Evolutionary conservation across 768 basidiomycete species (phyloP).

Genomic region (Pleurotus eryngii): DNA sequence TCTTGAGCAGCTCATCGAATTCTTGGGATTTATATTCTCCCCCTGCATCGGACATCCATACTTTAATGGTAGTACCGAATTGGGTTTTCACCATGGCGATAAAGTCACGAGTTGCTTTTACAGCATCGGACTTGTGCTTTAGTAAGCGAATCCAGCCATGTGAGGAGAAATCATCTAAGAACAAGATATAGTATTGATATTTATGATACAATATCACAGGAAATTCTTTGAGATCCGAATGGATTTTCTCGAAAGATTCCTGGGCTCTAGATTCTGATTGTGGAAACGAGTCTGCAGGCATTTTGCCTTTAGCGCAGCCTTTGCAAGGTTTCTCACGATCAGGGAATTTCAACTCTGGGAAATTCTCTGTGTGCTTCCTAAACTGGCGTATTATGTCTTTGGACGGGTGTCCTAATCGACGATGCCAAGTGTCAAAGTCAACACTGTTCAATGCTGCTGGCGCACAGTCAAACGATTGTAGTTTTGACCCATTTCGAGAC

Average conservation of each 20-base stretch:
- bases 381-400: not conserved
- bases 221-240: conserved; percentile 5
- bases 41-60: conserved; percentile 10
- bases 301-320: conserved; percentile 8
- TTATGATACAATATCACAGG: not conserved
- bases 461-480: too few species aligned
- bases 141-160: conserved; percentile 6
- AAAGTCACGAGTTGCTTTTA: conserved; percentile 2
- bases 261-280: not conserved
- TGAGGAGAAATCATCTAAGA: not conserved
- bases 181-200: not conserved
- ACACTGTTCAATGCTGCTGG: not conserved
- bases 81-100: conserved; percentile 9
- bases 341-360: not conserved
- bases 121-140: conserved; percentile 11
- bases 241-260: not conserved
- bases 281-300: conserved; percentile 3
- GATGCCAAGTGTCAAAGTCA: not conserved
- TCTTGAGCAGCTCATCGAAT: conserved; percentile 3
- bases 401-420: not conserved
- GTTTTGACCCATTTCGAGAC: not conserved
- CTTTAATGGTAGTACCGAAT: conserved; percentile 7
- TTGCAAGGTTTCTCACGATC: not conserved
- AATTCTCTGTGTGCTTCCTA: not conserved
- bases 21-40: conserved; percentile 12